A percentile compares a stretch with the other conserved stretches of the same genome.
Conservation (phyloP, 352 stramenopile species). For the Pythium phragmitis region DNA sequence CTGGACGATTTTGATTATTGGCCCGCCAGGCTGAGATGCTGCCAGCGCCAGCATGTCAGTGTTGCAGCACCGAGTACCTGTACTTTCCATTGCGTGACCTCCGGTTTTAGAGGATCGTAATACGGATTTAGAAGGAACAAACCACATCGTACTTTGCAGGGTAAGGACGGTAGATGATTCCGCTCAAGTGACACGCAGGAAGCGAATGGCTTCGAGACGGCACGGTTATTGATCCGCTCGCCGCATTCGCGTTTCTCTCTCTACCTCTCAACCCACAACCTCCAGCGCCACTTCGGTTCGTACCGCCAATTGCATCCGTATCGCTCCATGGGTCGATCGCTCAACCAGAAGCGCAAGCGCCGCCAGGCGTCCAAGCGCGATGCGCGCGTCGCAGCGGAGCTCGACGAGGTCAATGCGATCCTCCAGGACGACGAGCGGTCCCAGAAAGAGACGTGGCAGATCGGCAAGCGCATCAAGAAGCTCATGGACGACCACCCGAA, state of each 20-base stretch:
- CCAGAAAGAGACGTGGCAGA: slow-evolving; percentile 76
- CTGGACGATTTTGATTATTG: not conserved
- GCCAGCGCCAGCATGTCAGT: no score
- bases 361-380: slow-evolving; percentile 18
- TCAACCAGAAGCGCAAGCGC: slow-evolving; percentile 28
- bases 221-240: not conserved
- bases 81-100: not conserved
- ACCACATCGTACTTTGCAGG: slow-evolving; percentile 1
- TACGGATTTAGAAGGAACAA: no score
- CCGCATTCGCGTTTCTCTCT: not conserved
- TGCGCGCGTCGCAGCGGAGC: slow-evolving; percentile 25
- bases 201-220: slow-evolving; percentile 20
- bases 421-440: slow-evolving; percentile 37
- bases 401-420: slow-evolving; percentile 36
- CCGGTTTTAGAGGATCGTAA: not conserved
- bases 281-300: no score
- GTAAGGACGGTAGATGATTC: not conserved
- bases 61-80: not conserved
- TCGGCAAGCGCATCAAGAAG: slow-evolving; percentile 82
- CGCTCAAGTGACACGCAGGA: slow-evolving; percentile 13
- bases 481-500: slow-evolving; percentile 60
- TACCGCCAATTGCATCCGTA: not conserved
- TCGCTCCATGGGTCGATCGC: slow-evolving; percentile 15
- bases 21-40: no score
- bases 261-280: not conserved